Evolutionary conservation across 768 basidiomycete genomes (phyloP), one percentile per base, ranked within the genome.

Genomic region (Rhizopogon vesiculosus): DNA sequence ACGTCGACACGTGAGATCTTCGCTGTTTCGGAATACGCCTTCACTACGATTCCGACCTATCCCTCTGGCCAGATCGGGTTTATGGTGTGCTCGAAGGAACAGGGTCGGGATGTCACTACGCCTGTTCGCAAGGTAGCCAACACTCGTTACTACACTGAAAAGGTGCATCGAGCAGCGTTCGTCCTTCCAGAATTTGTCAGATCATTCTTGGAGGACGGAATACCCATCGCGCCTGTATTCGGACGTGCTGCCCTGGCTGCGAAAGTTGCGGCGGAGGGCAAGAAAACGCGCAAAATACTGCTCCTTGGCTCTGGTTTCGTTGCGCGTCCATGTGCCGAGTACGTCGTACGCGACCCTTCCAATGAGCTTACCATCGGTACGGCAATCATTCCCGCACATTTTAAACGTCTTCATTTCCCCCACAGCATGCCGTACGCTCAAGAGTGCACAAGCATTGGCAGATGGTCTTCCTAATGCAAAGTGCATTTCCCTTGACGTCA

Each of bases 31-130:
- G 88, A 93, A 66, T 99, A 97, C 69, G 97, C 93, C 15, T 97
- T 81, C 74, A 95, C 94, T 57, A 98, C 94, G 19, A 95, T 98
- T 61, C 96, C 96, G 0, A 97, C 95, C 15, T 99, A 99, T 74
- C 97, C 97, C 18, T 88, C 91, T n/a, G 97, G 97, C 39, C 94
- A 95, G 68, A 99, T 98, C 64, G 95, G 97, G 22, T 95, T 95
- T 75, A 80, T 95, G 61, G 78, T 98, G 45, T 91, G 89, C 70
- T 86, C 93, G 54, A 94, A 89, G 73, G 86, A 86, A 29, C 71
- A 75, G 15, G 78, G 75, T 28, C 79, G 91, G 51, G 83, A 89
- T 67, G 74, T 99, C 59, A 81, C 77, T 51, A 84, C 77, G 18
- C 88, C 95, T 0, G 61, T 94, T 41, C 83, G 93, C 54, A 75